These are phyloP conservation scores for Tolypocladium pustulatum DNA, from an alignment of 2,329 filamentous ascomycete species.

Conservation along the genomic window DNA sequence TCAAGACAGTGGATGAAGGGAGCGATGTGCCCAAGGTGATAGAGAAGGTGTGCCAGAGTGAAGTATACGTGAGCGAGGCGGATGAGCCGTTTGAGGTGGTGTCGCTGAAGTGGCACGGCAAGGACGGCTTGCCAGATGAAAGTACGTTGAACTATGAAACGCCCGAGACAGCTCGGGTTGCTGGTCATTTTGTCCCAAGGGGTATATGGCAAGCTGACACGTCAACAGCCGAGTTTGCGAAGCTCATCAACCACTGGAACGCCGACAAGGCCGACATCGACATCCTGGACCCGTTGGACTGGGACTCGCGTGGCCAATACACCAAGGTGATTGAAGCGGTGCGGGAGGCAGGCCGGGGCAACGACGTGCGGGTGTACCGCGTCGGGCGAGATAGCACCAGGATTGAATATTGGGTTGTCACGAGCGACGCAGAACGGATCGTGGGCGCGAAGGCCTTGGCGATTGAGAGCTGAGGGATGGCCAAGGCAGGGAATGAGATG, in stretches of 20 bases:
- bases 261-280: constrained; percentile 46
- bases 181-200: neutral
- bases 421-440: constrained; percentile 48
- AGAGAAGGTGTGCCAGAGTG: constrained; percentile 34
- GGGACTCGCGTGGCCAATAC: constrained; percentile 66
- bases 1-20: constrained; percentile 43
- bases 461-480: constrained; percentile 43
- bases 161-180: neutral
- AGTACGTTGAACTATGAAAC: constrained; percentile 31
- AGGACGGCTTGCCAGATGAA: constrained; percentile 47
- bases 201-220: neutral
- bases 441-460: constrained; percentile 71
- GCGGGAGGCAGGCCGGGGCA: constrained; percentile 48
- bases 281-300: constrained; percentile 58
- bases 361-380: constrained; percentile 65
- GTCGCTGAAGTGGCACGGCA: constrained; percentile 48
- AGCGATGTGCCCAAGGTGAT: constrained; percentile 52
- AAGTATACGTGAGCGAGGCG: constrained; percentile 68
- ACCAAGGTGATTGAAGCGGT: constrained; percentile 58
- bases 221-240: constrained; percentile 54
- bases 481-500: no score
- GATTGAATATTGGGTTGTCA: constrained; percentile 74
- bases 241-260: constrained; percentile 49
- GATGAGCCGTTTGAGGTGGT: constrained; percentile 81
- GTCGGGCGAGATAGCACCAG: constrained; percentile 53